A percentile compares a stretch with the other conserved stretches of the same genome.
These are phyloP conservation scores for Picea mariana DNA, from an alignment of 83 land plant genomes.

Conservation along the genomic window DNA sequence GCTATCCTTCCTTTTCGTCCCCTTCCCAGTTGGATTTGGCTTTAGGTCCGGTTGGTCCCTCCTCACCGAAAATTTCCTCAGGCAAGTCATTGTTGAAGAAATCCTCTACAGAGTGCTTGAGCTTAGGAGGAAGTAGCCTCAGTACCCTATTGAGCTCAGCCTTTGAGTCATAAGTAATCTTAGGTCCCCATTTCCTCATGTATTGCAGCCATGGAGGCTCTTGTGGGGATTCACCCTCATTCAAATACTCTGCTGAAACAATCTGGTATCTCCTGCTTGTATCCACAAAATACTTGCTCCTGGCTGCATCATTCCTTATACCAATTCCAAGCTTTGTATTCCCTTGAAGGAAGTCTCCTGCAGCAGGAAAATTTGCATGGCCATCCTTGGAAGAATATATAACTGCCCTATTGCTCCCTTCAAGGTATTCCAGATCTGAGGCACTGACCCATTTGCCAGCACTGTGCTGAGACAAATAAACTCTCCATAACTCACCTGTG, in stretches of 20 bases:
- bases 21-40: slow-evolving; percentile 65
- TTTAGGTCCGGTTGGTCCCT: slow-evolving; percentile 95
- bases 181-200: slow-evolving; percentile 58
- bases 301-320: slow-evolving; percentile 33
- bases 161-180: slow-evolving; percentile 29
- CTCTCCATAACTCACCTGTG: slow-evolving; percentile 30
- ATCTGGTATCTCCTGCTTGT: slow-evolving; percentile 28
- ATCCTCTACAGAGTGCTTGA: slow-evolving; percentile 3
- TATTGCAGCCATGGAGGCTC: slow-evolving; percentile 59
- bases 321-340: slow-evolving; percentile 32
- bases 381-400: slow-evolving; percentile 37
- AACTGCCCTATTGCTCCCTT: slow-evolving; percentile 20
- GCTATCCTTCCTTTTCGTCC: slow-evolving; percentile 46
- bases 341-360: slow-evolving; percentile 42
- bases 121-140: slow-evolving; percentile 18
- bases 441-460: slow-evolving; percentile 33
- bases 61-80: slow-evolving; percentile 68
- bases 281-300: slow-evolving; percentile 26
- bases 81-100: slow-evolving; percentile 39
- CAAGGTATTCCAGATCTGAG: slow-evolving; percentile 29
- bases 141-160: slow-evolving; percentile 28
- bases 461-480: slow-evolving; percentile 47
- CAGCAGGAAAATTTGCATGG: slow-evolving; percentile 37
- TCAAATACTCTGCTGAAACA: slow-evolving; percentile 42
- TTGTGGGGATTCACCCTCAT: slow-evolving; percentile 17